Evolutionary conservation across 805 yeast species (phyloP), one percentile per base, ranked within the genome.

Genomic region (Barnettozyma sucrosica): DNA sequence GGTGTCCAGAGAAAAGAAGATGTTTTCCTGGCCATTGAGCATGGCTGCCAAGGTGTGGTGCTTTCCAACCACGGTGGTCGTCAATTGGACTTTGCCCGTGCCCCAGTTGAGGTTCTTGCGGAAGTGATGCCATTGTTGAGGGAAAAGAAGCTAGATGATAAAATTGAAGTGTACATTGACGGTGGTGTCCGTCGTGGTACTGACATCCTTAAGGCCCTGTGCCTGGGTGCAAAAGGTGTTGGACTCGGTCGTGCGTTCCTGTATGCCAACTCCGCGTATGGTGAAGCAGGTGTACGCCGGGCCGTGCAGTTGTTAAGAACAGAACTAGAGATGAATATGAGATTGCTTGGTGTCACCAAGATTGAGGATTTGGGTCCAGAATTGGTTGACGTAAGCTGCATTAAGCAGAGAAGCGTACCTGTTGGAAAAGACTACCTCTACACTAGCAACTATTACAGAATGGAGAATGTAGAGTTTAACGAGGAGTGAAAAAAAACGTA

Each of bases 21-120:
- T 61, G 89, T 85, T 0, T 62, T 87, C 18, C 65, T 69, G 55
- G 96, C 96, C 0, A 80, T 79, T 6, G 83, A 85, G 53, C 66
- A 75, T 55, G 93, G 93, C 4, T 75, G 77, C 25, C 77, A 80
- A 38, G 96, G 90, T 37, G 83, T 88, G n/a, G 88, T 89, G 4
- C 58, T 88, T 44, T 86, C 95, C 2, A 89, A 88, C 62, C 96
- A 88, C 66, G 96, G 96, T 51, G 96, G 96, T 37, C 72, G 96
- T 51, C 96, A 88, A 65, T 69, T 89, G 48, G 97, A 89, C 65
- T 85, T 79, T 58, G 73, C 95, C 1, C 75, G 86, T n/a, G 80
- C 95, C 0, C 85, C 90, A 2, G 71, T 89, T 32, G 86, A 82
- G 62, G 78, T 85, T 5, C 67, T 89, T 43, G 85, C 85, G 5